Evolutionary conservation across 2,329 filamentous ascomycete species (phyloP), one percentile per base, ranked within the genome.

Genomic region (Alternaria panax): DNA sequence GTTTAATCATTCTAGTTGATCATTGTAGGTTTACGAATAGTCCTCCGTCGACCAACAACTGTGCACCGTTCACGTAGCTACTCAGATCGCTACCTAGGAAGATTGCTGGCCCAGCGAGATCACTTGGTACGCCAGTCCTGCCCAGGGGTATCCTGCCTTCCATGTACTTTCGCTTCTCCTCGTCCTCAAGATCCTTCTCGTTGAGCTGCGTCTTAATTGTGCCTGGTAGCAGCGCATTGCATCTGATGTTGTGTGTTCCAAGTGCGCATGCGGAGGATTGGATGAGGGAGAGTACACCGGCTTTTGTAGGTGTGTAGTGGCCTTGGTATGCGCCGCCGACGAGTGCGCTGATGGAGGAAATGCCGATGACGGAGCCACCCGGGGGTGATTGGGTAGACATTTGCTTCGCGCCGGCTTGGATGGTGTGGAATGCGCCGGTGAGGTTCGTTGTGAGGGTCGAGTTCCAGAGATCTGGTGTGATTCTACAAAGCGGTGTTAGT

Each of bases 301-400:
- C 92, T 78, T 96, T 96, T 16, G 92, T 96, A 18, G 9, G 92
- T 16, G 92, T 96, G 79, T 96, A 96, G 75, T 96, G 92, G 25
- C 87, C 89, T 80, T 96, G 92, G 46, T 85, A 82, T 0, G 89
- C 91, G 42, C 92, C 92, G 36, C 92, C 92, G 0, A 93, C 90
- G 12, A 93, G 85, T 0, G 90, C 91, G 18, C 85, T 88, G 71
- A 93, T 92, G 65, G 87, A 90, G 7, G 86, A 89, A 38, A 93
- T 83, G 54, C 86, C 90, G 65, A 93, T 94, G 71, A 97, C 95
- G 69, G 87, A 89, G 32, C 93, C 93, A 16, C 92, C 92, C 0
- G 86, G 78, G 7, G 74, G 71, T 0, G 88, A 87, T 2, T 83
- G 80, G 32, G 79, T 80, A 0, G 90, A 88, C 90, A 97, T 95